Base-by-base conservation (phyloP, 306 rosid species). In the Adenanthera pavonina region DNA sequence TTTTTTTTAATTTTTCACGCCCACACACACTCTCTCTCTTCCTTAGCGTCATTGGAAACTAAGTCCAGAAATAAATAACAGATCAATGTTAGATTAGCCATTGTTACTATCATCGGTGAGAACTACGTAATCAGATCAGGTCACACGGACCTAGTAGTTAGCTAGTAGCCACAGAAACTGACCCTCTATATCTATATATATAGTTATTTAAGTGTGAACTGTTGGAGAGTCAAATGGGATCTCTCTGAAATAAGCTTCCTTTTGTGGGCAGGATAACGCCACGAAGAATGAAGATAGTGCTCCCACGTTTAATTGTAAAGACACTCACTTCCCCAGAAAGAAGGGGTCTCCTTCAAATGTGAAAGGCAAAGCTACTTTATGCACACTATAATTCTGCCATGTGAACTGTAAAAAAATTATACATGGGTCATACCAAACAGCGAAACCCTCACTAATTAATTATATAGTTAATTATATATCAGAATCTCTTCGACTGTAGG, bases 331-430 rank as follows among this genome's bases (percentile, higher is more conserved):
- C 73, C 51, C 54, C 34, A 40, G 75, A 52, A 66, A 53, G 75
- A 67, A 52, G 43, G 43, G 34, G 73, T n/a, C 51, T n/a, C 13
- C 13, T 7, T 19, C 19, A 1, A 62, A 20, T n/a, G 16, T 46
- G 48, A 82, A 38, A 48, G 72, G 61, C 57, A 75, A 82, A 70
- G 49, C 38, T 71, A 49, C 75, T 77, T 62, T 70, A 35, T 82
- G 73, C 69, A 60, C 73, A 60, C 73, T 54, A 68, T 75, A 62
- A 59, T 59, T 82, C 82, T 20, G 16, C 74, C 65, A 10, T 7
- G 41, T 49, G 53, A 74, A 74, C 67, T 19, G 78, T 38, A 8
- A 46, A 38, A 36, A 20, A 25, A 17, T 25, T 9, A 8, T 59
- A 60, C 7, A 25, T 40, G 74, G 47, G 46, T 77, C 78, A 74